Base-by-base conservation (phyloP, 768 basidiomycete species). In the Amanita pallidorosea region DNA sequence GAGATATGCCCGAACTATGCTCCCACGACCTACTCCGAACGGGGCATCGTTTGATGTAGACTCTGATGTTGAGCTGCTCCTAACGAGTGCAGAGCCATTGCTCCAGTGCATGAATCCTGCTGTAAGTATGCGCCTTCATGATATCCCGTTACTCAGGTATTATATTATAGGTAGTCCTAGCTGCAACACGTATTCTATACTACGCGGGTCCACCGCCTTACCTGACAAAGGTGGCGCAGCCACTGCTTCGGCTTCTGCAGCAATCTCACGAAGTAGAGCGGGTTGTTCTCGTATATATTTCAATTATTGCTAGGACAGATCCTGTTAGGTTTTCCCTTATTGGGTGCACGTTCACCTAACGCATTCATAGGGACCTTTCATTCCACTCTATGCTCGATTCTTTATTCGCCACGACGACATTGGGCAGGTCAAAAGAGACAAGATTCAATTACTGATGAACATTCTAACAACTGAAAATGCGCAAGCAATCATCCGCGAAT, bases 81-180 rank as follows among this genome's bases (percentile, higher is more conserved):
- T 96, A 20, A 71, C 73, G 7, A 83, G 78, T 25, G 71, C 81
- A 0, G 82, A 88, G 55, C 86, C 89, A 7, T 68, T 96, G 9
- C 81, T 95, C 55, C 84, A 87, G 59, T 91, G 87, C 47, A 73
- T 82, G 51, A 97, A 96, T 64, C 82, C 93, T 12, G 88, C 93
- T 4, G 91, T 94, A 56, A 57, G 83, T 64, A 23, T n/a, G 5
- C 45, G 3, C 11, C 40, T 22, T 7, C 22, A 11, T 22, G 40
- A 22, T 11, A 9, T 9, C 18, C 40, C 12, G 7, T 22, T 41
- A 12, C 22, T 33, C 33, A 33, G 33, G 33, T 11, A 41, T 45
- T 27, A 15, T 5, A 9, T 13, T 47, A 4, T 53, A 92, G 89
- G 91, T 94, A 29, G 83, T 93, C 0, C 65, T 94, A 43, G 87